Base-by-base conservation (phyloP, 2,329 filamentous ascomycete species). In the Truncatella angustata region DNA sequence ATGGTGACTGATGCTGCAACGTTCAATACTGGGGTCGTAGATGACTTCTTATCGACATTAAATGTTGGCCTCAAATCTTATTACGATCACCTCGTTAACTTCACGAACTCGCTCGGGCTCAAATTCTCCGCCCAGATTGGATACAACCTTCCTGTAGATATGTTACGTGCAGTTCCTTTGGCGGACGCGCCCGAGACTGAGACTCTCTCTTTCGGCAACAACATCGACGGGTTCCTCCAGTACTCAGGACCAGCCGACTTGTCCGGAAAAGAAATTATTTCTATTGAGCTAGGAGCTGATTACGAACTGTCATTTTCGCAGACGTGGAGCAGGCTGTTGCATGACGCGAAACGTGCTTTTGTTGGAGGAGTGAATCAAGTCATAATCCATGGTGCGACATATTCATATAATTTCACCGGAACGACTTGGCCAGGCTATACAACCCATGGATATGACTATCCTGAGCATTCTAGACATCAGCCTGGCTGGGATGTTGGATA, bases 401-500 rank as follows among this genome's bases (percentile, higher is more conserved):
- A 30, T 18, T 45, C 42, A n/a, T n/a, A 45, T 14, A 26, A 26
- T 9, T 45, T 26, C 4, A 30, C 26, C 9, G n/a, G n/a, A 5
- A 45, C 42, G 12, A 45, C 42, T n/a, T 45, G 42, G 42, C 42
- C 42, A 6, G 42, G 42, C 21, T 45, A 26, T 3, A 45, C 42
- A 1, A 26, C 42, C 5, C 26, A 26, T 18, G 10, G 26, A 26
- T 45, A 45, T n/a, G 23, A 26, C 21, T 45, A 26, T 30, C 26
- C 42, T 30, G 23, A 45, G 21, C 42, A 45, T 30, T 45, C 42
- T 4, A 26, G 42, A n/a, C 42, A 45, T 30, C 42, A 45, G 7
- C 42, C 42, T 16, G n/a, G 23, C 21, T 45, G 42, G 42, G 42
- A 45, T n/a, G 23, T 45, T 3, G 26, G 42, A 14, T 28, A n/a